Evolutionary conservation across 2,329 filamentous ascomycete genomes (phyloP), one percentile per base, ranked within the genome.

Genomic region (Atkinsonella hypoxylon): DNA sequence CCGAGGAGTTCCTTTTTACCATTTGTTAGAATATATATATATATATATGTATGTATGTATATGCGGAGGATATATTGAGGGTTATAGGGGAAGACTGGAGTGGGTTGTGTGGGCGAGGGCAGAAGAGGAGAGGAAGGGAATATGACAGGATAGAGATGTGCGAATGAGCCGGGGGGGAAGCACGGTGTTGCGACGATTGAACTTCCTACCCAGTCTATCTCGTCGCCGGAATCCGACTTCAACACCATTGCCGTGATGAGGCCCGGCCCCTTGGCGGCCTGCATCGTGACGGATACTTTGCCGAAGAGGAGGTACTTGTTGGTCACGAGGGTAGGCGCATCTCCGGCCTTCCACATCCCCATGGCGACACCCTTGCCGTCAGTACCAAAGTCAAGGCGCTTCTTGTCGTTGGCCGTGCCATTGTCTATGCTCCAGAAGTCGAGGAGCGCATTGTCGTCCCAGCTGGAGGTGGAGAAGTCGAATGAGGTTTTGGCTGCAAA

Each of bases 231-330:
- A 61, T 91, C 86, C 1, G 85, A 89, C 66, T 88, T 83, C 56
- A 93, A 67, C 20, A 91, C 83, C 10, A 85, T 74, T 51, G 83
- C 85, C 66, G 84, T 89, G 55, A 93, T 83, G 53, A 91, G 85
- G 44, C 87, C 87, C 1, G 73, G 75, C 2, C 87, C 87, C 2
- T 82, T 77, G 20, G 86, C 83, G 11, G 85, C 78, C 63, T 85
- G 83, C 65, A 89, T 71, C 20, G 76, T 75, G 49, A 84, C 79
- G 42, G 85, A 81, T 54, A 89, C 80, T 57, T 79, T 81, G 49
- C 87, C 87, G 61, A 89, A 93, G 82, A 93, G 89, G 62, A 93
- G 83, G 69, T 91, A 91, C 75, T 83, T 88, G 57, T 82, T 75
- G 38, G 76, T 76, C 60, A 75, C 76, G 64, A 89, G 85, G 3